Evolutionary conservation across 2,329 filamentous ascomycete species (phyloP).

Genomic region (Cercospora brassicicola): DNA sequence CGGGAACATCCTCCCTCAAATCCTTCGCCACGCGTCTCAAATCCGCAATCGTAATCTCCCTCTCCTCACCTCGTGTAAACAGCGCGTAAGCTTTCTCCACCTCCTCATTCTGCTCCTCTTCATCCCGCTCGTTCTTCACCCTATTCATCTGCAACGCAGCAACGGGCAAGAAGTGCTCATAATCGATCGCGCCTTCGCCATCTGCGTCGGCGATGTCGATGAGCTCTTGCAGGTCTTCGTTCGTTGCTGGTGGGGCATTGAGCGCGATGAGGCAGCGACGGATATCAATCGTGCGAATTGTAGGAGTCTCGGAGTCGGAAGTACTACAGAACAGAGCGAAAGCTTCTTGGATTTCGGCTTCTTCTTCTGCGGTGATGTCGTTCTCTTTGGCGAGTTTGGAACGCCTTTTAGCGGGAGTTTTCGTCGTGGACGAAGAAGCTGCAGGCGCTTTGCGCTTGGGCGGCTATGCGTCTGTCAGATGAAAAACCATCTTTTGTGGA

Average conservation of each 20-base stretch:
- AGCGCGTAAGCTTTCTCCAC: slow-evolving; percentile 78
- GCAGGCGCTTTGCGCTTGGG: slow-evolving; percentile 37
- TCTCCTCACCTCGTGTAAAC: slow-evolving; percentile 64
- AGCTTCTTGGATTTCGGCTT: slow-evolving; percentile 86
- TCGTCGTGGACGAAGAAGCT: slow-evolving; percentile 22
- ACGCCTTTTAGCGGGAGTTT: slow-evolving; percentile 56
- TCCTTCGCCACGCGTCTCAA: slow-evolving; percentile 75
- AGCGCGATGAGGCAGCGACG: slow-evolving; percentile 63
- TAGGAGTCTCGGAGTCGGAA: slow-evolving; percentile 59
- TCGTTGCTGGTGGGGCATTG: slow-evolving; percentile 65
- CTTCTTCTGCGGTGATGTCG: slow-evolving; percentile 78
- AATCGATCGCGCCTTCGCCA: slow-evolving; percentile 72
- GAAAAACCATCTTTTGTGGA: neutral
- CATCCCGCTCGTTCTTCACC: slow-evolving; percentile 26
- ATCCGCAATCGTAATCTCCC: slow-evolving; percentile 76
- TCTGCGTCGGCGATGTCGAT: slow-evolving; percentile 81
- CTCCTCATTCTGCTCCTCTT: slow-evolving; percentile 61
- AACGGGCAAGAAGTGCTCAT: slow-evolving; percentile 80
- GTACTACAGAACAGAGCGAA: slow-evolving; percentile 70
- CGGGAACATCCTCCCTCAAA: slow-evolving; percentile 79
- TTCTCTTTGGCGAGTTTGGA: slow-evolving; percentile 93
- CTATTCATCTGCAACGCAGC: slow-evolving; percentile 78
- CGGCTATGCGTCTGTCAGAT: slow-evolving; percentile 22
- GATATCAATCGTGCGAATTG: slow-evolving; percentile 48
- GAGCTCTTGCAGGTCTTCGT: slow-evolving; percentile 72